Conservation (phyloP, 75 land plant genomes). For the Picea glauca region DNA sequence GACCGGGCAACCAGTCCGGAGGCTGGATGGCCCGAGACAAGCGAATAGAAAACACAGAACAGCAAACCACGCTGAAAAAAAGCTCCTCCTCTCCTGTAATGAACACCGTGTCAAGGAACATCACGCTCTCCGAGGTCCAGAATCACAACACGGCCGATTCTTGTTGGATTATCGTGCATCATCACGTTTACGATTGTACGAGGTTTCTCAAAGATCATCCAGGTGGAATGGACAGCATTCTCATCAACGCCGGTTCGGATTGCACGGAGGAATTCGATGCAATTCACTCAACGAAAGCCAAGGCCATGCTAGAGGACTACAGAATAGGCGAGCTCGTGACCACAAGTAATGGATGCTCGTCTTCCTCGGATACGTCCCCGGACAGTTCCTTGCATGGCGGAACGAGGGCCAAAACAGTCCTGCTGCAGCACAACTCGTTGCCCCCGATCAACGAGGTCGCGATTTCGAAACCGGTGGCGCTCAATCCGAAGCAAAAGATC, state of each 20-base stretch:
- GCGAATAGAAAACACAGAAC: constrained; percentile 13
- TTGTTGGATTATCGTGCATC: constrained; percentile 82
- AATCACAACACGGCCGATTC: constrained; percentile 55
- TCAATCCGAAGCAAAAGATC: constrained; percentile 54
- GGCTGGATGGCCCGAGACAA: constrained; percentile 86
- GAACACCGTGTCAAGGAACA: constrained; percentile 35
- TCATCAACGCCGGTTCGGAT: constrained; percentile 91
- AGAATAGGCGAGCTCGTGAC: constrained; percentile 69
- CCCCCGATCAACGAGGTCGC: constrained; percentile 23
- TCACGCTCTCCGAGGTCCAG: constrained; percentile 63
- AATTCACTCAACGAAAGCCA: constrained; percentile 89
- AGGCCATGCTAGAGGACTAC: constrained; percentile 76
- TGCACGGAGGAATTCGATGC: constrained; percentile 97
- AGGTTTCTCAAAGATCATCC: constrained; percentile 86
- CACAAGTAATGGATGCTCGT: background rate
- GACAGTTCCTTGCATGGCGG: background rate
- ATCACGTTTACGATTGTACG: constrained; percentile 91
- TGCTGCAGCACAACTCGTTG: constrained; percentile 6
- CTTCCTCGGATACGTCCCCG: constrained; percentile 35
- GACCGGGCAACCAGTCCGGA: constrained; percentile 79
- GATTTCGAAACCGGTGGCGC: constrained; percentile 28
- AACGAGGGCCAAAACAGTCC: too few species aligned
- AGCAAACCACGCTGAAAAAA: constrained; percentile 33
- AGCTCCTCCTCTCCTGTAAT: constrained; percentile 65
- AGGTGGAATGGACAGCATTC: constrained; percentile 88